A percentile compares a stretch with the other conserved stretches of the same genome.
These are phyloP conservation scores for Balamuthia mandrillaris DNA, from an alignment of 208 protist species.

Conservation along the genomic window DNA sequence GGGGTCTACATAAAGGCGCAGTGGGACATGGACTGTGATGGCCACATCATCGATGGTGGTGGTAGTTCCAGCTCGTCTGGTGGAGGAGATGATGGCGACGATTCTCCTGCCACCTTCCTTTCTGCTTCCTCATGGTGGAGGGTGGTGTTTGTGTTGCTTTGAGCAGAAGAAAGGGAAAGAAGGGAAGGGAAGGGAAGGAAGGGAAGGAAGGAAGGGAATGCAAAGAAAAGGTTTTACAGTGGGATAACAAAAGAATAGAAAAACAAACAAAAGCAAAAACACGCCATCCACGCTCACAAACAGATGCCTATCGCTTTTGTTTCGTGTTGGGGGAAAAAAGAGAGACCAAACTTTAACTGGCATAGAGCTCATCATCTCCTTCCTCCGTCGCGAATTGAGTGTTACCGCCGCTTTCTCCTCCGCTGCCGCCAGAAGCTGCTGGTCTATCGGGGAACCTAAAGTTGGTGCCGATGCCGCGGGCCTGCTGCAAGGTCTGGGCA, in stretches of 20 bases:
- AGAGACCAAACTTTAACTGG: conserved; percentile 22
- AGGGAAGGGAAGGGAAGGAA: neutral
- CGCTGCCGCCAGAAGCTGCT: neutral
- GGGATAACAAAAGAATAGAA: neutral
- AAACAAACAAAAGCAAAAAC: neutral
- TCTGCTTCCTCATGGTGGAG: neutral
- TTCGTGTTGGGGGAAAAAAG: neutral
- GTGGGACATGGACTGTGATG: neutral
- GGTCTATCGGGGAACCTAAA: conserved; percentile 70
- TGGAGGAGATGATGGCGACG: neutral
- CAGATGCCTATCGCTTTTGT: neutral
- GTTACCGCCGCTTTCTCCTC: neutral
- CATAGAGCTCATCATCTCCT: conserved; percentile 60
- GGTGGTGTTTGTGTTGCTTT: neutral
- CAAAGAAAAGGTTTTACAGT: too few relatives aligned
- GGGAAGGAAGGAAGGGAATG: too few relatives aligned
- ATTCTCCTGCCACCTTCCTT: neutral
- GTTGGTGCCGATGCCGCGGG: conserved; percentile 64
- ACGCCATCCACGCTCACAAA: neutral
- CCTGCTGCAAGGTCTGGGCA: conserved; percentile 74
- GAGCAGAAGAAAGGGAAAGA: neutral
- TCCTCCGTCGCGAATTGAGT: conserved; percentile 41
- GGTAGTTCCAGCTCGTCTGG: neutral
- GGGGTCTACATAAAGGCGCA: neutral
- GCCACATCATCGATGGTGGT: neutral